Conservation (phyloP, 2,329 filamentous ascomycete genomes). For the Aspergillus carbonarius region DNA sequence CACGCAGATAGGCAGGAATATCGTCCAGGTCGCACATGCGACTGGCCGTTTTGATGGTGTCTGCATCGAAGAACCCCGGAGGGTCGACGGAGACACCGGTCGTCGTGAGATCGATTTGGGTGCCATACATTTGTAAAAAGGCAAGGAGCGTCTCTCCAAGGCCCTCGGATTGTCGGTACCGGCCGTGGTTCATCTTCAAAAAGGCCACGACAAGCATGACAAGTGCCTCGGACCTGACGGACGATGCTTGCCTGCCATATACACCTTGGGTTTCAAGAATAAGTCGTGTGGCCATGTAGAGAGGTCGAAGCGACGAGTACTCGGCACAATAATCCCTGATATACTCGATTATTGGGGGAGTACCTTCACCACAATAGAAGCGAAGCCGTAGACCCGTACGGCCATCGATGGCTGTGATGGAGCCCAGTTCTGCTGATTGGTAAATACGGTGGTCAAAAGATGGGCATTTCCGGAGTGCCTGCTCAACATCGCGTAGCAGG, state of each 20-base stretch:
- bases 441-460: constrained; percentile 22
- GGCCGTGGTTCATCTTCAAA: constrained; percentile 46
- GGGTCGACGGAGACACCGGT: constrained; percentile 53
- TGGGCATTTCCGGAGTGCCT: constrained; percentile 20
- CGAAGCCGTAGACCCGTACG: constrained; percentile 53
- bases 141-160: constrained; percentile 47
- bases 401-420: constrained; percentile 14
- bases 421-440: constrained; percentile 24
- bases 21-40: constrained; percentile 11
- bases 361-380: constrained; percentile 49
- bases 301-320: constrained; percentile 48
- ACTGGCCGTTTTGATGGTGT: constrained; percentile 16
- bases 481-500: constrained; percentile 25
- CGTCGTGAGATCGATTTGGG: constrained; percentile 44
- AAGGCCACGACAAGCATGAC: constrained; percentile 59
- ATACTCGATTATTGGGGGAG: constrained; percentile 40
- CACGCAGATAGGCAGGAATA: constrained; percentile 31
- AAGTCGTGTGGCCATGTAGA: constrained; percentile 54
- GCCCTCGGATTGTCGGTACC: constrained; percentile 28
- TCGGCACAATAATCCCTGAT: constrained; percentile 50
- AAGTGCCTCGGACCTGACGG: constrained; percentile 55
- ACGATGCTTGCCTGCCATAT: constrained; percentile 48
- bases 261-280: constrained; percentile 53
- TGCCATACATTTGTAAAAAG: constrained; percentile 52
- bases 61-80: constrained; percentile 40